A percentile compares a stretch with the other conserved stretches of the same genome.
These are phyloP conservation scores for Pichia sp. DNA, from an alignment of 1,139 yeast species.

Conservation along the genomic window DNA sequence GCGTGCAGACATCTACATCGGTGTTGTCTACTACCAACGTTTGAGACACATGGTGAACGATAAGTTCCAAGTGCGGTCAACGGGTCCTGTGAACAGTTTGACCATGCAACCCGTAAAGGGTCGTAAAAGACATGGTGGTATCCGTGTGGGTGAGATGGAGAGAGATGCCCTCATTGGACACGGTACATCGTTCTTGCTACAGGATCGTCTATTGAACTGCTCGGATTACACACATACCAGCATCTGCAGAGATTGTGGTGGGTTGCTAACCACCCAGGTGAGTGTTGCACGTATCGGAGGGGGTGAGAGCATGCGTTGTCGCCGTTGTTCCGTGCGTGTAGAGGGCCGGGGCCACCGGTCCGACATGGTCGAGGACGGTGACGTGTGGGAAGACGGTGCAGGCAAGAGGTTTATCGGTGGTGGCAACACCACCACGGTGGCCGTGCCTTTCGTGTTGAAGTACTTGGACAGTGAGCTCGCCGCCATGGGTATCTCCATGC, in stretches of 20 bases:
- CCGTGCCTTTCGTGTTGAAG: conserved; percentile 93
- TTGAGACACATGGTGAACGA: conserved; percentile 99
- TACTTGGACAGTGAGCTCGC: conserved; percentile 92
- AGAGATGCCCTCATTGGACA: conserved; percentile 98
- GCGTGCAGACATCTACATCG: conserved; percentile 91
- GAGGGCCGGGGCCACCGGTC: conserved; percentile 33
- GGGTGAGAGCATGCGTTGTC: conserved; percentile 73
- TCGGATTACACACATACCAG: conserved; percentile 93
- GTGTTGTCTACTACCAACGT: conserved; percentile 96
- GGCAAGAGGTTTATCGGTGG: conserved; percentile 93
- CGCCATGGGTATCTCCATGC: conserved; percentile 96
- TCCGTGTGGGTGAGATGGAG: conserved; percentile 99
- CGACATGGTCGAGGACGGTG: conserved; percentile 53
- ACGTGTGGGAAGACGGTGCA: conserved; percentile 96
- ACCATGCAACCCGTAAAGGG: conserved; percentile 99
- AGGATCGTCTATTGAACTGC: conserved; percentile 91
- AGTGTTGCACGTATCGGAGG: conserved; percentile 91
- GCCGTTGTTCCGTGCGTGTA: conserved; percentile 79
- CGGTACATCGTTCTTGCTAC: conserved; percentile 94
- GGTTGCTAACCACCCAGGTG: conserved; percentile 80
- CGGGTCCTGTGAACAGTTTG: conserved; percentile 94
- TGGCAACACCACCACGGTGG: conserved; percentile 84
- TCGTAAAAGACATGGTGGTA: conserved; percentile 98
- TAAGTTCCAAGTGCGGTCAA: conserved; percentile 97
- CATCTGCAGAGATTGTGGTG: conserved; percentile 90